Conservation (phyloP, 1,139 yeast species). For the Scheffersomyces insectosa region DNA sequence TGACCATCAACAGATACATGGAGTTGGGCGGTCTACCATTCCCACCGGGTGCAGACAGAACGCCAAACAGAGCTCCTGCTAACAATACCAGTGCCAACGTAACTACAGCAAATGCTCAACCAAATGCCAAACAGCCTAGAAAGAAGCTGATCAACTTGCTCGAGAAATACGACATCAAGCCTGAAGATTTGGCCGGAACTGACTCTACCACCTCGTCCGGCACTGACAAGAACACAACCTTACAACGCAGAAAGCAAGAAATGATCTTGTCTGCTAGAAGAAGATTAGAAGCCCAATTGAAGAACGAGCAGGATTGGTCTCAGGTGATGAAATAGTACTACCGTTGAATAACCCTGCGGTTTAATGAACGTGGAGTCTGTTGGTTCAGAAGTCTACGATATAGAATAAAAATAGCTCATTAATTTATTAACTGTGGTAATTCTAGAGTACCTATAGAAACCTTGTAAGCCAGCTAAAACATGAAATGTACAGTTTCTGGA, state of each 20-base stretch:
- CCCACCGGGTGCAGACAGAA: conserved; percentile 48
- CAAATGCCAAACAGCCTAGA: conserved; percentile 1
- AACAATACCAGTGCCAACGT: conserved; percentile 2
- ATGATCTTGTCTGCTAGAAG: conserved; percentile 47
- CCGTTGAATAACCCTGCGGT: too few relatives aligned
- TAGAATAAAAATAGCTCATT: too few relatives aligned
- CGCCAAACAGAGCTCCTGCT: conserved; percentile 2
- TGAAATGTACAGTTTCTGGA: too few relatives aligned
- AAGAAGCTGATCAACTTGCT: conserved; percentile 27
- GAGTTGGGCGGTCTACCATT: conserved; percentile 64
- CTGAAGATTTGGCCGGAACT: conserved; percentile 16
- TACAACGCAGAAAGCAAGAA: conserved; percentile 33
- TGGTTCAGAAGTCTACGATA: too few relatives aligned
- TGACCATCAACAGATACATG: conserved; percentile 71
- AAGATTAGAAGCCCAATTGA: conserved; percentile 39
- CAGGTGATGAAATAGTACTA: background rate
- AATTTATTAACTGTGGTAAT: too few relatives aligned
- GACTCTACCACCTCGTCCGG: conserved; percentile 9
- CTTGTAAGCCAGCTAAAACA: too few relatives aligned
- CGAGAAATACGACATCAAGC: conserved; percentile 33
- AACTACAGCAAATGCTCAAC: conserved; percentile 1
- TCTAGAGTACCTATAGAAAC: too few relatives aligned
- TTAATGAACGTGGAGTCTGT: too few relatives aligned
- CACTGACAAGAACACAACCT: conserved; percentile 3
- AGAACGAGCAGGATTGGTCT: conserved; percentile 23